Percentiles rank a stretch among this genome's conserved stretches.
Evolutionary conservation across 2,329 filamentous ascomycete species (phyloP).

Genomic region (Diaporthe helianthi): DNA sequence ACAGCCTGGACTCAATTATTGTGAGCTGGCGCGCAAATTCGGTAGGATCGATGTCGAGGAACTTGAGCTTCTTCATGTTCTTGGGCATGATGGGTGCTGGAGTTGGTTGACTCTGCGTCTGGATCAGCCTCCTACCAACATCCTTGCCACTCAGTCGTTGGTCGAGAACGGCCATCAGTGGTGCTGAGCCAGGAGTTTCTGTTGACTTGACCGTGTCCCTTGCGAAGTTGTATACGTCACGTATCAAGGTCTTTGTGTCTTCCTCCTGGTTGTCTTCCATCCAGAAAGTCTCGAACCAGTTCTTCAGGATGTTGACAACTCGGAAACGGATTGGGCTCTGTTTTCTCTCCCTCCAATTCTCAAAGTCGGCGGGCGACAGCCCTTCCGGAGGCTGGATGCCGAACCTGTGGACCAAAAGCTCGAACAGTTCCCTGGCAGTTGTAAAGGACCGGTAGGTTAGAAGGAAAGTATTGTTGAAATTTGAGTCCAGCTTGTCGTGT

Average conservation of each 20-base stretch:
- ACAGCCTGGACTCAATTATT: conserved; percentile 93
- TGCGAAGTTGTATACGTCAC: conserved; percentile 88
- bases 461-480: conserved; percentile 97
- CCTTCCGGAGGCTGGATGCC: conserved; percentile 90
- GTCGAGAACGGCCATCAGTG: conserved; percentile 85
- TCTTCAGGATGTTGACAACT: conserved; percentile 97
- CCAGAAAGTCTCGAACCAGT: conserved; percentile 98
- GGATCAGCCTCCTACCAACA: conserved; percentile 83
- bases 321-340: conserved; percentile 95
- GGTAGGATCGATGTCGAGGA: conserved; percentile 92
- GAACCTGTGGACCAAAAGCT: conserved; percentile 90
- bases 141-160: conserved; percentile 90
- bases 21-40: conserved; percentile 98
- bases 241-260: conserved; percentile 82
- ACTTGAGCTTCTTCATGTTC: conserved; percentile 99
- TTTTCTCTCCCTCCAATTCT: conserved; percentile 90
- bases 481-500: conserved; percentile 93
- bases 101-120: conserved; percentile 82
- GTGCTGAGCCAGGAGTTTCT: conserved; percentile 86
- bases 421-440: conserved; percentile 86
- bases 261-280: conserved; percentile 88
- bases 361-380: conserved; percentile 76
- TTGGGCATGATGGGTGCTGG: conserved; percentile 93
- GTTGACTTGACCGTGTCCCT: conserved; percentile 92
- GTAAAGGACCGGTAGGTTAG: conserved; percentile 97